phyloP scores from a whole-genome alignment of 139 green algal species.

The Chlorella sp. region DNA sequence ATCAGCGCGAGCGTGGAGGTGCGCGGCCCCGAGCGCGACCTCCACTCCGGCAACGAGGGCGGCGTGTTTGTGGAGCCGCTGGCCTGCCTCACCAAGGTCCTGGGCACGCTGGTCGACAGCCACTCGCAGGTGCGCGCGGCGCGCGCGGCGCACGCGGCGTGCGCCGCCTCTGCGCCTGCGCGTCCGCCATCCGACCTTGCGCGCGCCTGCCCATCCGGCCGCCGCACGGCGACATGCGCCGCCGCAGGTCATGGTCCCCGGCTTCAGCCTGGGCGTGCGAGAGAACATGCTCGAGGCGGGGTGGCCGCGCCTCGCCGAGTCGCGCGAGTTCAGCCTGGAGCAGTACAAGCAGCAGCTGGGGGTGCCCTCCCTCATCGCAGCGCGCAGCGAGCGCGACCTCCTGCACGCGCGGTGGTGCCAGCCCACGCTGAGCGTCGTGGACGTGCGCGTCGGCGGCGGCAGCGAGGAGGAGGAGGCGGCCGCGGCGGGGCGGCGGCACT shows the following conservation, averaged over 20 bases:
- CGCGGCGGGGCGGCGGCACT: slow-evolving; percentile 42
- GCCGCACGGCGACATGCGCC: too few relatives aligned
- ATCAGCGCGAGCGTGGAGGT: slow-evolving; percentile 71
- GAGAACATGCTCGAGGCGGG: slow-evolving; percentile 68
- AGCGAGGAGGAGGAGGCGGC: slow-evolving; percentile 35
- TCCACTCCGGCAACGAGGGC: slow-evolving; percentile 96
- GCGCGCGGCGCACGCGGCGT: too few relatives aligned
- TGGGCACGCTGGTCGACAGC: slow-evolving; percentile 67
- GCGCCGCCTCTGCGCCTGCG: too few relatives aligned
- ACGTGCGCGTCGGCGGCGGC: slow-evolving; percentile 75
- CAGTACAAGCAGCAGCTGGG: slow-evolving; percentile 68
- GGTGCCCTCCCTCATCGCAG: slow-evolving; percentile 63
- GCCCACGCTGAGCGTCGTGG: slow-evolving; percentile 84
- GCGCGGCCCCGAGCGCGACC: slow-evolving; percentile 75
- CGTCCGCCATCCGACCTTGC: too few relatives aligned
- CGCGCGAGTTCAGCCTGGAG: slow-evolving; percentile 67
- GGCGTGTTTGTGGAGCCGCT: slow-evolving; percentile 94
- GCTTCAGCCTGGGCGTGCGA: slow-evolving; percentile 85
- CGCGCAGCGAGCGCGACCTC: slow-evolving; percentile 67
- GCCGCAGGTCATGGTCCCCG: slow-evolving; percentile 61
- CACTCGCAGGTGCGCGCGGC: too few relatives aligned
- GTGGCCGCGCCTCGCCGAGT: slow-evolving; percentile 54
- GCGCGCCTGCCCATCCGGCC: too few relatives aligned
- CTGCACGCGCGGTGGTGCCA: slow-evolving; percentile 86
- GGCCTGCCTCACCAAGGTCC: slow-evolving; percentile 79